Evolutionary conservation across 2,329 filamentous ascomycete genomes (phyloP).

Genomic region (Aspergillus spinulosporus): DNA sequence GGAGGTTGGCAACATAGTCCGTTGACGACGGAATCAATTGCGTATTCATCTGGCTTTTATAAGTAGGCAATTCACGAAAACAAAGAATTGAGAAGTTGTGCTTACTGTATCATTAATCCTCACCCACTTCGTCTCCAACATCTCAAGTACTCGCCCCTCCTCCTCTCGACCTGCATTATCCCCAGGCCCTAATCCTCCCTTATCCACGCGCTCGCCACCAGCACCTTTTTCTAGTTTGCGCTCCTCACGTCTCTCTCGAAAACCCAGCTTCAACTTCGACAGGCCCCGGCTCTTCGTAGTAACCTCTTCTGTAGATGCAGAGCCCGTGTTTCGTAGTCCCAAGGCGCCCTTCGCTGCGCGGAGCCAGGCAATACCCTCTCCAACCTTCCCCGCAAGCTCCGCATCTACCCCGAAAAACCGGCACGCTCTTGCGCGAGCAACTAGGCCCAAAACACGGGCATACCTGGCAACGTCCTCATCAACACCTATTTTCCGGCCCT

Average conservation of each 20-base stretch:
- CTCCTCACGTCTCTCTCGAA: conserved; percentile 76
- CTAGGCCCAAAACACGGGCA: conserved; percentile 70
- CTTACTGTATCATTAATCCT: conserved; percentile 89
- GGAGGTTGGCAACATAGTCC: conserved; percentile 73
- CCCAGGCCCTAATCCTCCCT: conserved; percentile 51
- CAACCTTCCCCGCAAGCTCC: conserved; percentile 76
- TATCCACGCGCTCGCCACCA: conserved; percentile 37
- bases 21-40: conserved; percentile 72
- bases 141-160: conserved; percentile 80
- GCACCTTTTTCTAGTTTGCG: conserved; percentile 69
- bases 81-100: conserved; percentile 8
- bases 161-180: conserved; percentile 81
- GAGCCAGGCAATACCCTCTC: conserved; percentile 84
- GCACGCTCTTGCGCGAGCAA: conserved; percentile 79
- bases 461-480: conserved; percentile 70
- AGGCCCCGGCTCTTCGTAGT: conserved; percentile 33
- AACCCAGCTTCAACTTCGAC: conserved; percentile 68
- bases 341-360: conserved; percentile 73
- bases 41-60: conserved; percentile 66
- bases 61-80: not conserved
- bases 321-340: conserved; percentile 56
- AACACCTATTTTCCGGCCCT: conserved; percentile 42
- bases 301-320: conserved; percentile 40
- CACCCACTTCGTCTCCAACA: conserved; percentile 84
- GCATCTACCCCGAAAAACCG: conserved; percentile 89